Evolutionary conservation across 257 asterid genomes (phyloP), one percentile per base, ranked within the genome.

Genomic region (Paraleonurus japonicus): DNA sequence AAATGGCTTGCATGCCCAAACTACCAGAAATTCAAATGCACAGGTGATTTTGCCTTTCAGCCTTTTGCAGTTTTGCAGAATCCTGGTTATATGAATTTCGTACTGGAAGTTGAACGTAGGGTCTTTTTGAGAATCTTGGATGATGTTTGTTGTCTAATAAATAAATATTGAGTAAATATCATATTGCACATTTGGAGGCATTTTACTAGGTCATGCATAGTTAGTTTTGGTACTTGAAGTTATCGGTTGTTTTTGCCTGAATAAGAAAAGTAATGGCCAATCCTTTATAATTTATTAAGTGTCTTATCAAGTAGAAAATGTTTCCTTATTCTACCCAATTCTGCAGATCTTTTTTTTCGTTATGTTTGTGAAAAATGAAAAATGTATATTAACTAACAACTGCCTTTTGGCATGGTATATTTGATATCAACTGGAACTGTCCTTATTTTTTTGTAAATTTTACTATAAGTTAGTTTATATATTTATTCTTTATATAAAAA

Each of bases 11-110:
- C 62, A 86, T 69, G 74, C 77, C 50, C 81, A 66, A 62, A 70
- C 76, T 69, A 68, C 79, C 28, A 74, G 80, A 70, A 72, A 68
- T 70, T 71, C 81, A 60, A 81, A 69, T 75, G 47, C 81, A 26
- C 81, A 86, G 95, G 96, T 88, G 65, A 71, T 50, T 64, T 59
- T 64, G 45, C 24, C 17, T 65, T 35, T 53, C 59, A 61, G 45
- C 20, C 32, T 16, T 61, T 28, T 43, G 51, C 17, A 33, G 39
- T 16, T 61, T 28, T 43, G 51, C 17, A 33, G 39, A 33, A 33
- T 33, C 39, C 39, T 33, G 35, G 35, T 32, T 35, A 1, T n/a
- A 43, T 43, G 51, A 41, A 3, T 43, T 43, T 43, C 7, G 2
- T 43, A 43, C n/a, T 11, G 26, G 10, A 24, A 23, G 6, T 24